phyloP scores from a whole-genome alignment of 768 basidiomycete species.

The Neoboletus brunneissimus region DNA sequence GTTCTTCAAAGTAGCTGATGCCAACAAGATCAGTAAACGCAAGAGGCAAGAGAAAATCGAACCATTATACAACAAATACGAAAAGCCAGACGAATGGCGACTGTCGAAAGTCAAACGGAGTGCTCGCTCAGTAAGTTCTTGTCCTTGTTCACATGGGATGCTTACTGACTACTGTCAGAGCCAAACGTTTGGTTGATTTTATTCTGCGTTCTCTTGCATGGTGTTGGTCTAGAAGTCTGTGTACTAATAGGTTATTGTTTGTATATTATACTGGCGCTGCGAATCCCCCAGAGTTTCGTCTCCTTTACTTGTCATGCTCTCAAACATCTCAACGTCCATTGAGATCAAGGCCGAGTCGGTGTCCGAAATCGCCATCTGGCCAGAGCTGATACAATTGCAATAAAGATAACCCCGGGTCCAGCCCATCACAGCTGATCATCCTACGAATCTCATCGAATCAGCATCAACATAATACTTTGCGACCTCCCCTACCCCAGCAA shows the following conservation, averaged over 20 bases:
- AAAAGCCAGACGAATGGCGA: slow-evolving; percentile 93
- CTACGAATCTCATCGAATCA: slow-evolving; percentile 80
- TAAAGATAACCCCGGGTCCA: neutral
- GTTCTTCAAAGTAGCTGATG: slow-evolving; percentile 98
- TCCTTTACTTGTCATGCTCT: neutral
- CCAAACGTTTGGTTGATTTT: slow-evolving; percentile 80
- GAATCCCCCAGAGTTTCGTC: neutral
- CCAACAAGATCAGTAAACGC: slow-evolving; percentile 94
- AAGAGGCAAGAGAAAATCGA: slow-evolving; percentile 97
- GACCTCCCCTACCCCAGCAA: slow-evolving; percentile 65
- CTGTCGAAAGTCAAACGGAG: slow-evolving; percentile 89
- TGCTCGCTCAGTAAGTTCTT: slow-evolving; percentile 66
- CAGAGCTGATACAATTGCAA: neutral
- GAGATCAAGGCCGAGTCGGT: neutral
- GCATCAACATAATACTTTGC: slow-evolving; percentile 81
- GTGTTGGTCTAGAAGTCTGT: slow-evolving; percentile 5
- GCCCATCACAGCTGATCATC: slow-evolving; percentile 37
- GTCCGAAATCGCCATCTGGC: neutral
- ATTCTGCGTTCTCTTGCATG: neutral
- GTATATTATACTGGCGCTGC: neutral
- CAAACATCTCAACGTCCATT: neutral
- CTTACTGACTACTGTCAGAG: slow-evolving; percentile 45
- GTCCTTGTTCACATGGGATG: neutral
- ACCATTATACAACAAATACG: slow-evolving; percentile 93
- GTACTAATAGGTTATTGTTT: slow-evolving; percentile 11